A percentile compares a stretch with the other conserved stretches of the same genome.
Evolutionary conservation across 108 stramenopile genomes (phyloP).

Genomic region (Poteriospumella lacustris): DNA sequence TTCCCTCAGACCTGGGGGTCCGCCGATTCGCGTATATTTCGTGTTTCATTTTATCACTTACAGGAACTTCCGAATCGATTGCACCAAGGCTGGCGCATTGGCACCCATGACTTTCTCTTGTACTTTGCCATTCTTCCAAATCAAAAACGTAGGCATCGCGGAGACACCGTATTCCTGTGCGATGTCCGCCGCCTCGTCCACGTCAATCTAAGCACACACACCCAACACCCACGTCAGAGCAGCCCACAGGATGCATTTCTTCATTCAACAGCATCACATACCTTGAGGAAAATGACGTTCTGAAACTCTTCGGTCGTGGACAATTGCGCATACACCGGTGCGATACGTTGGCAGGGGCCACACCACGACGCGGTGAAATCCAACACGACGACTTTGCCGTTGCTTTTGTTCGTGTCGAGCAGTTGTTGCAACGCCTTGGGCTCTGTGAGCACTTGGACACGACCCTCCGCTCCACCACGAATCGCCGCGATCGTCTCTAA

Average conservation of each 20-base stretch:
- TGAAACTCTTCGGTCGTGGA: constrained; percentile 31
- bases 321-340: constrained; percentile 42
- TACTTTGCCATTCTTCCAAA: constrained; percentile 47
- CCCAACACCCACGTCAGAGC: too few relatives aligned
- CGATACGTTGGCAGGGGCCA: constrained; percentile 80
- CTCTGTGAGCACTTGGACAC: too few relatives aligned
- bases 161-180: constrained; percentile 44
- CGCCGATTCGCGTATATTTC: neutral
- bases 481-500: too few relatives aligned
- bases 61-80: neutral
- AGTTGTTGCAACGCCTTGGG: too few relatives aligned
- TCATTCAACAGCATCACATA: constrained; percentile 22
- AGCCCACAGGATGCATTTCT: too few relatives aligned
- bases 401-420: too few relatives aligned
- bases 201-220: too few relatives aligned
- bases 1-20: too few relatives aligned
- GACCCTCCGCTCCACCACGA: too few relatives aligned
- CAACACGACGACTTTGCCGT: constrained; percentile 67
- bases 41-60: neutral
- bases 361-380: constrained; percentile 95
- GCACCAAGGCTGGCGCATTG: neutral
- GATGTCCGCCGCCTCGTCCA: constrained; percentile 14
- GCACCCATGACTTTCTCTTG: constrained; percentile 24
- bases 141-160: constrained; percentile 49
- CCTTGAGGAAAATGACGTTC: constrained; percentile 45